Evolutionary conservation across 305 asterid species (phyloP), one percentile per base, ranked within the genome.

Genomic region (Fraxinus xanthoxyloides): DNA sequence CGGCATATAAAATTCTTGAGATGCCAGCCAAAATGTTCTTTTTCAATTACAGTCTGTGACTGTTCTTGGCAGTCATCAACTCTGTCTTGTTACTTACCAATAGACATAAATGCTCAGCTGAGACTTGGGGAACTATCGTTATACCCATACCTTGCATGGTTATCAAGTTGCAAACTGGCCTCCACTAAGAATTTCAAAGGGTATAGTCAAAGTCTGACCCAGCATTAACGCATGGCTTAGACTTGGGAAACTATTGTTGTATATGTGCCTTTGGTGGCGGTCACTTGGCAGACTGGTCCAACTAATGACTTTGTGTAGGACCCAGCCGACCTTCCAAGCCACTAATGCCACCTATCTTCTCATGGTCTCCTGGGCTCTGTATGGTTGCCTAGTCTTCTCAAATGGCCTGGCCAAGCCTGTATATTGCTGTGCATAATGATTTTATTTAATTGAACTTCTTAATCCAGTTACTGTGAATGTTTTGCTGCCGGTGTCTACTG

Each of bases 401-500:
- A 21, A 65, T 17, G 73, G 19, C 36, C 26, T 26, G 28, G 76
- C 40, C 43, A 32, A 17, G 76, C 43, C 43, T 17, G 40, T 17
- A 70, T 31, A 31, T 70, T n/a, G 76, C 76, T 70, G 36, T 15
- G 5, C 46, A 30, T 26, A 75, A 72, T 72, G 54, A 12, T 56
- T 65, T 40, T 35, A 34, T 46, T 76, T 75, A 72, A 61, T 75
- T 77, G 13, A 19, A 78, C 28, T 78, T 89, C 7, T 65, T 65
- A 59, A 78, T 88, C 86, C 87, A 95, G 99, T 82, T 95, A 95
- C 82, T 95, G 99, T 81, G 99, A 95, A 84, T 95, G 99, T 89
- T 95, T 95, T 84, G 98, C 98, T 79, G 98, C 99, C 78, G 99
- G 99, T 65, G 92, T 93, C 67, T 95, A 94, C 88, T 95, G 99